Percentiles rank a stretch among this genome's conserved stretches.
These are phyloP conservation scores for Viola odorata DNA, from an alignment of 345 rosid genomes.

Conservation along the genomic window DNA sequence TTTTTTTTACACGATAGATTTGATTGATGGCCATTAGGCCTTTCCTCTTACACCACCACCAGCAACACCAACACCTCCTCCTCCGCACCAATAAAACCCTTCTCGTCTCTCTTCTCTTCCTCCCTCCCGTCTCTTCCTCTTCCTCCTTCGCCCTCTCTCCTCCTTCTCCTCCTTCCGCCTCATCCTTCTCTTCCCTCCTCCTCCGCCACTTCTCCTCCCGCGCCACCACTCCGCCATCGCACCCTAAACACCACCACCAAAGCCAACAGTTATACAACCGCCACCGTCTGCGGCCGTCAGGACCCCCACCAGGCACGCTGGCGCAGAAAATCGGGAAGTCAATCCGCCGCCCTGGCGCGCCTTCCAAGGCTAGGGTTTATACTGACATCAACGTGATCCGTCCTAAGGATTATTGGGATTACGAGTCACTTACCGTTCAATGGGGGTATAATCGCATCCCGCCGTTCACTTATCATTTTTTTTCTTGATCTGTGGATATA, in stretches of 20 bases:
- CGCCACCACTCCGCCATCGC: constrained; percentile 29
- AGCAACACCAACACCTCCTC: constrained; percentile 12
- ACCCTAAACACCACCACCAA: constrained; percentile 9
- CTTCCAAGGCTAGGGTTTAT: constrained; percentile 96
- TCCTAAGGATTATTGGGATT: constrained; percentile 94
- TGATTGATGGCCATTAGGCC: constrained; percentile 81
- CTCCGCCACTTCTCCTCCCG: constrained; percentile 16
- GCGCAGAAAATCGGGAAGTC: constrained; percentile 98
- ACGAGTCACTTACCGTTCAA: constrained; percentile 70
- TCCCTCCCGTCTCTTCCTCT: constrained; percentile 11
- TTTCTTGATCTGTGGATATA: too few species aligned
- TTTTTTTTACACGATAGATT: background rate
- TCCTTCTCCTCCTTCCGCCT: constrained; percentile 16
- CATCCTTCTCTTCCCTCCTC: background rate
- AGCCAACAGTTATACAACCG: constrained; percentile 16
- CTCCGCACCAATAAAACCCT: constrained; percentile 11
- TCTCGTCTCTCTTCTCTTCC: constrained; percentile 12
- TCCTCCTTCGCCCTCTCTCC: constrained; percentile 4
- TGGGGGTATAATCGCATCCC: constrained; percentile 57
- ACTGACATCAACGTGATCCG: constrained; percentile 75
- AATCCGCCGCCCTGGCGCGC: constrained; percentile 83
- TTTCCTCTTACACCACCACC: constrained; percentile 22
- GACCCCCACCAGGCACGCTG: constrained; percentile 52
- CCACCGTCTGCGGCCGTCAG: constrained; percentile 17
- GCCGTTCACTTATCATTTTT: background rate